Base-by-base conservation (phyloP, 257 asterid species). In the Cinchona pubescens region DNA sequence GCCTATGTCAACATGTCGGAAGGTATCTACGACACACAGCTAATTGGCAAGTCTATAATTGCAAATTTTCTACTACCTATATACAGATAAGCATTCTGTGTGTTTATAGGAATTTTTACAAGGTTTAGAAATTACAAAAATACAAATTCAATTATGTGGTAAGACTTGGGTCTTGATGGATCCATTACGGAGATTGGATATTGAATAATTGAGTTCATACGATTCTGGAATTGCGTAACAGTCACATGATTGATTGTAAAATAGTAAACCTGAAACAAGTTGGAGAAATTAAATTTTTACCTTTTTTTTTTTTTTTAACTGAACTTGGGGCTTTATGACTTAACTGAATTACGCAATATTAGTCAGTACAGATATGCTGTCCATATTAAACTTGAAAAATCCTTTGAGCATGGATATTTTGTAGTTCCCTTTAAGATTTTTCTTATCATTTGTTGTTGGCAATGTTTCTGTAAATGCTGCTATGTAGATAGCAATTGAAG, bases 1-100 rank as follows among this genome's bases (percentile, higher is more conserved):
- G 77, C 99, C 97, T 68, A 94, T 94, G 99, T 87, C 99, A 38
- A 94, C 99, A 46, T 94, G 99, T 85, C 82, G 99, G 83, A 94
- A 94, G 99, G 99, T 94, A 87, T 79, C 72, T 64, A 64, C 43
- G 37, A 71, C 48, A 46, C 73, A 55, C 73, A 75, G 74, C 77
- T 67, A 40, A 46, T 78, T 68, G 81, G 64, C 16, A 25, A 58
- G 3, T 58, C 63, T 58, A 25, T n/a, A 1, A 8, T 25, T 18
- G 2, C 12, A n/a, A n/a, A n/a, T n/a, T n/a, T n/a, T n/a, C n/a
- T n/a, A n/a, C n/a, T n/a, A n/a, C n/a, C n/a, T n/a, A n/a, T n/a
- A n/a, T n/a, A n/a, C n/a, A n/a, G n/a, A n/a, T n/a, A n/a, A n/a
- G n/a, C n/a, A n/a, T n/a, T n/a, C n/a, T n/a, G n/a, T n/a, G n/a